Percentiles rank a stretch among this genome's conserved stretches.
Conservation (phyloP, 768 basidiomycete genomes). For the Naganishia onofrii region DNA sequence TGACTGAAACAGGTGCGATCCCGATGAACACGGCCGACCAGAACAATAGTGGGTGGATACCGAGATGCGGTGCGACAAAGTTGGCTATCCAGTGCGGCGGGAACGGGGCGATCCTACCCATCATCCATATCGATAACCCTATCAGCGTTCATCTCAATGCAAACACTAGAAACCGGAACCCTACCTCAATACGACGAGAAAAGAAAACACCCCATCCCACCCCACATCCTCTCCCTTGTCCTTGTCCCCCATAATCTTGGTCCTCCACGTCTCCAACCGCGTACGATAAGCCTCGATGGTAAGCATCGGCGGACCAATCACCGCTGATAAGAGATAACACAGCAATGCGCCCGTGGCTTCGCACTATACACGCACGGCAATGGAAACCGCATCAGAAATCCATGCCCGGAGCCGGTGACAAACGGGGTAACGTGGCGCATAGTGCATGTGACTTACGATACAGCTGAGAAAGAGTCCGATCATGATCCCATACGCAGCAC, state of each 20-base stretch:
- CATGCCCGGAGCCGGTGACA: no score
- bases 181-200: slow-evolving; percentile 75
- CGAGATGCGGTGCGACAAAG: slow-evolving; percentile 84
- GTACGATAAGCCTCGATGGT: slow-evolving; percentile 80
- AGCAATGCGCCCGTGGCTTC: slow-evolving; percentile 86
- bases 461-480: slow-evolving; percentile 85
- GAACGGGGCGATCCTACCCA: slow-evolving; percentile 72
- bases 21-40: slow-evolving; percentile 84
- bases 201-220: slow-evolving; percentile 66
- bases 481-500: slow-evolving; percentile 89
- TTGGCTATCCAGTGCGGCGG: slow-evolving; percentile 94
- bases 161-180: not conserved
- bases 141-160: not conserved
- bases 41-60: slow-evolving; percentile 78
- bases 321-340: slow-evolving; percentile 87
- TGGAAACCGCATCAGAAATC: not conserved
- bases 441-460: slow-evolving; percentile 54
- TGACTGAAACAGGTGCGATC: slow-evolving; percentile 83
- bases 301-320: slow-evolving; percentile 86
- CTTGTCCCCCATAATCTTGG: slow-evolving; percentile 71
- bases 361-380: slow-evolving; percentile 55
- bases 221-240: slow-evolving; percentile 59
- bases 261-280: slow-evolving; percentile 75
- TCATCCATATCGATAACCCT: no score
- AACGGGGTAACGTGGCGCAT: no score